Conservation (phyloP, 805 yeast species). For the Lipomyces chichibuensis region DNA sequence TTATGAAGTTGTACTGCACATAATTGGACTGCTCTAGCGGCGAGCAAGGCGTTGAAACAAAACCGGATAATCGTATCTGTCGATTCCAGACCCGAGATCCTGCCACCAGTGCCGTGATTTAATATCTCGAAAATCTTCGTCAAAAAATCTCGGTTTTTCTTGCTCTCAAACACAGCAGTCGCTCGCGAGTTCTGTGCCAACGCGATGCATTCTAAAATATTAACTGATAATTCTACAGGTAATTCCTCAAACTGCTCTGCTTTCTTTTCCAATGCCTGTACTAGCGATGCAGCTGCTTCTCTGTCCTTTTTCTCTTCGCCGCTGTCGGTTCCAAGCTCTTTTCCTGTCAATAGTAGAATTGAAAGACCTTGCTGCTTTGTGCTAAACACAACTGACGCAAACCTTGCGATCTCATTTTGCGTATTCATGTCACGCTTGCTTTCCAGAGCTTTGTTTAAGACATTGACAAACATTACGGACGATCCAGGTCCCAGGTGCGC, state of each 20-base stretch:
- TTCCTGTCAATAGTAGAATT: constrained; percentile 44
- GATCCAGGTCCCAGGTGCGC: constrained; percentile 75
- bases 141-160: constrained; percentile 10
- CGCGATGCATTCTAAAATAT: constrained; percentile 71
- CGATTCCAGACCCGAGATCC: constrained; percentile 27
- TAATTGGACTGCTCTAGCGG: constrained; percentile 73
- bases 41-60: constrained; percentile 60
- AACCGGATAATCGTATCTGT: constrained; percentile 30
- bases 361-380: constrained; percentile 48
- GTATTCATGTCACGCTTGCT: constrained; percentile 45
- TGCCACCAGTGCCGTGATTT: constrained; percentile 19
- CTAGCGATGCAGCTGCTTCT: constrained; percentile 32
- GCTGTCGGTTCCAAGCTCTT: constrained; percentile 36
- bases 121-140: constrained; percentile 16
- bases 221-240: constrained; percentile 47
- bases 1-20: constrained; percentile 70
- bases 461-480: constrained; percentile 61
- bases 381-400: constrained; percentile 40
- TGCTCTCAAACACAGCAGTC: constrained; percentile 54
- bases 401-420: constrained; percentile 37
- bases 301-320: constrained; percentile 15
- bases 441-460: constrained; percentile 63
- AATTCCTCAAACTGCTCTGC: constrained; percentile 25
- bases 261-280: constrained; percentile 40
- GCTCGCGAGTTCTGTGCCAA: constrained; percentile 80